Conservation (phyloP, 805 yeast genomes). For the Helenozyma baotianmanensis region DNA sequence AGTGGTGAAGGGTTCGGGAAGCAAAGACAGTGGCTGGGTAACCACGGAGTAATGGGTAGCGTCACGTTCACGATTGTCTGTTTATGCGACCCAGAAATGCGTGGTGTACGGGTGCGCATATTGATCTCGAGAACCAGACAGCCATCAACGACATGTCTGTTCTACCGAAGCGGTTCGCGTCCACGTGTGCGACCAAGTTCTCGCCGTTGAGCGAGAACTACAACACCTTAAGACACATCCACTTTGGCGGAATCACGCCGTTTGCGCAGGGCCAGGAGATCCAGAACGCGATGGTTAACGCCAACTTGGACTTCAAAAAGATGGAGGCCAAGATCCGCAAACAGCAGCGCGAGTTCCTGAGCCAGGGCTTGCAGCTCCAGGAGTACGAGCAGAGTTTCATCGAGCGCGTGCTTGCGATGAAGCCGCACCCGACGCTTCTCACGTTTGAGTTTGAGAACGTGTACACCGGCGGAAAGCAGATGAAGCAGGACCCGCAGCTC, state of each 20-base stretch:
- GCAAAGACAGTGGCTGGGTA: no score
- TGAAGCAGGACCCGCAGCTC: slow-evolving; percentile 47
- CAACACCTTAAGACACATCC: slow-evolving; percentile 35
- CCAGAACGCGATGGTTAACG: slow-evolving; percentile 53
- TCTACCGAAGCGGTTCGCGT: slow-evolving; percentile 10
- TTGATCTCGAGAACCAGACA: no score
- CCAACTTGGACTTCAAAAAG: slow-evolving; percentile 53
- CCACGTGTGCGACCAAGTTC: slow-evolving; percentile 21
- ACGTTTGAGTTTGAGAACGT: slow-evolving; percentile 85
- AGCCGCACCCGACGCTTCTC: slow-evolving; percentile 63
- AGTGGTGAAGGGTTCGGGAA: no score
- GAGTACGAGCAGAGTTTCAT: slow-evolving; percentile 46
- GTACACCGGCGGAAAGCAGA: slow-evolving; percentile 89
- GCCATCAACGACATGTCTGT: no score
- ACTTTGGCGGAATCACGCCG: slow-evolving; percentile 37
- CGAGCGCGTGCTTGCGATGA: slow-evolving; percentile 35
- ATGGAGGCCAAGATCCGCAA: slow-evolving; percentile 45
- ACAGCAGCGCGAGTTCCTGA: slow-evolving; percentile 33
- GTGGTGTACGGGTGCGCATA: no score
- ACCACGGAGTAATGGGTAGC: no score
- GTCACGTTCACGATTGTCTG: no score
- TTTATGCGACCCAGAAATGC: no score
- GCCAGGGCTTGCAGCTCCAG: slow-evolving; percentile 38
- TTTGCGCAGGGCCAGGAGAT: slow-evolving; percentile 47
- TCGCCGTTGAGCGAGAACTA: slow-evolving; percentile 29